These are phyloP conservation scores for Ceratocystis destructans DNA, from an alignment of 2,329 filamentous ascomycete species.

Conservation along the genomic window DNA sequence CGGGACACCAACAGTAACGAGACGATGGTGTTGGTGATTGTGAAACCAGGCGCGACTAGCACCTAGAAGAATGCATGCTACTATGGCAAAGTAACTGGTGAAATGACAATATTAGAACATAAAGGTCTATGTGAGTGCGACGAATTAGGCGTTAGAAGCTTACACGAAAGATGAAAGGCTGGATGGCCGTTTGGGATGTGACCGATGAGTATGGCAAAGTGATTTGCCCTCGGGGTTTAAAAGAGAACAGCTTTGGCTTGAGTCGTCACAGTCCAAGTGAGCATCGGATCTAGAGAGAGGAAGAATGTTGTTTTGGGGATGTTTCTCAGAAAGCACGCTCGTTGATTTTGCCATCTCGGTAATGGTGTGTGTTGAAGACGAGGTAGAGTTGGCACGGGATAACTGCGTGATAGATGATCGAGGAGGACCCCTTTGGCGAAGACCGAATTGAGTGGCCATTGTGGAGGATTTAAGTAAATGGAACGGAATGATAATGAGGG, in stretches of 20 bases:
- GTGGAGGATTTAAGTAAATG: constrained; percentile 5
- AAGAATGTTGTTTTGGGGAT: too few species aligned
- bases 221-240: too few species aligned
- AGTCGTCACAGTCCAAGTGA: too few species aligned
- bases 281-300: too few species aligned
- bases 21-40: not conserved
- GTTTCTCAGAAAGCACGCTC: not conserved
- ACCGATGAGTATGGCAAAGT: too few species aligned
- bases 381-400: constrained; percentile 1
- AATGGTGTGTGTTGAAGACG: not conserved
- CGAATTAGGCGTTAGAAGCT: not conserved
- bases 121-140: too few species aligned
- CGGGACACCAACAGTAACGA: constrained; percentile 29
- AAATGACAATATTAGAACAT: not conserved
- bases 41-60: not conserved
- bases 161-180: too few species aligned
- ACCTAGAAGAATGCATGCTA: constrained; percentile 6
- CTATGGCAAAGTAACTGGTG: not conserved
- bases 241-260: too few species aligned
- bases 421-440: constrained; percentile 1
- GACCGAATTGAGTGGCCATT: constrained; percentile 4
- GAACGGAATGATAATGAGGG: not conserved
- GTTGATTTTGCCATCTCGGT: constrained; percentile 2
- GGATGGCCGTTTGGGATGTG: too few species aligned
- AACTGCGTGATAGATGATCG: constrained; percentile 1